phyloP scores from a whole-genome alignment of 1,284 basidiomycete species.

The Xerocomus minutiporus region DNA sequence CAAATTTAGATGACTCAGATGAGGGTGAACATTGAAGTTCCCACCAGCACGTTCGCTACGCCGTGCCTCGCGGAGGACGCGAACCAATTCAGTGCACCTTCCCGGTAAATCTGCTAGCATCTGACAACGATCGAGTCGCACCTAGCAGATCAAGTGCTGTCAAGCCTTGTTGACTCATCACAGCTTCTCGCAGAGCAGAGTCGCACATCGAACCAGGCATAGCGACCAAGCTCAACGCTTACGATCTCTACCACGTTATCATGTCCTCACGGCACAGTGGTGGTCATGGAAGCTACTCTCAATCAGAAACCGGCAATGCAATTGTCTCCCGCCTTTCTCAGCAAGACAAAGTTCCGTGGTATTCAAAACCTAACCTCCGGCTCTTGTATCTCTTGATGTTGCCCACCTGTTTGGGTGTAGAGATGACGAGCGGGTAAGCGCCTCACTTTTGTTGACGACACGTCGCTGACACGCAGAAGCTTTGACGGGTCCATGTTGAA shows the following conservation, averaged over 20 bases:
- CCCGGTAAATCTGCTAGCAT: no score
- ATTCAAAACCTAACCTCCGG: constrained; percentile 1
- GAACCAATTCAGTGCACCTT: no score
- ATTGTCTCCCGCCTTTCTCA: constrained; percentile 3
- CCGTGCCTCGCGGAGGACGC: no score
- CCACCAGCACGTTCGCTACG: no score
- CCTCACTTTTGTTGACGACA: no score
- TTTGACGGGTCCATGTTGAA: background rate
- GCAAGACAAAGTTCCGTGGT: constrained; percentile 5
- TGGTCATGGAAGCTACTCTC: background rate
- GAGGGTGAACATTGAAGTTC: no score
- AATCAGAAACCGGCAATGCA: background rate
- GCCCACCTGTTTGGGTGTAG: background rate
- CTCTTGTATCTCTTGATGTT: constrained; percentile 2
- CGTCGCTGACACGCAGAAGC: background rate
- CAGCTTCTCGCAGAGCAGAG: background rate
- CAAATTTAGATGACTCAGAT: no score
- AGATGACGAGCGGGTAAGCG: background rate
- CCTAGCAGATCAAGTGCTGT: no score
- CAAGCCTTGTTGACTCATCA: background rate
- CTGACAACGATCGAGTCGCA: no score
- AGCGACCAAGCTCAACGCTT: background rate
- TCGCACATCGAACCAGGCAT: background rate
- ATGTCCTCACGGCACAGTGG: background rate
- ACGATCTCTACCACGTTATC: background rate